Evolutionary conservation across 352 stramenopile genomes (phyloP).

Genomic region (Nothophytophthora sp.): DNA sequence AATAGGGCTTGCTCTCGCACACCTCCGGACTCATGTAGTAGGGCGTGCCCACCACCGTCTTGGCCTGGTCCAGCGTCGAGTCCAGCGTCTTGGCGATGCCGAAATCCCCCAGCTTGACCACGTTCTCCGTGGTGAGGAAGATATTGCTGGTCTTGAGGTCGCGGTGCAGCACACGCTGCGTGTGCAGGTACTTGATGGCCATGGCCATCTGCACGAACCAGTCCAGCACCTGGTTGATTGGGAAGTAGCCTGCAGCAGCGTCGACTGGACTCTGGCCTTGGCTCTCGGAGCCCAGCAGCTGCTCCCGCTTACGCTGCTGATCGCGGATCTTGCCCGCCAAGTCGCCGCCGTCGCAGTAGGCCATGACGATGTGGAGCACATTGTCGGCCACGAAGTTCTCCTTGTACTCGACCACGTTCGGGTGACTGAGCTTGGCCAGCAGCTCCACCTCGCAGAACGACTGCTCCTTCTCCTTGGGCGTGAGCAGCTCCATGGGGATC

Average conservation of each 20-base stretch:
- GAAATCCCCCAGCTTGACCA: slow-evolving; percentile 93
- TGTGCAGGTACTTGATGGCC: slow-evolving; percentile 94
- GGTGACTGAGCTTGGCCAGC: slow-evolving; percentile 89
- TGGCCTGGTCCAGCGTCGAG: slow-evolving; percentile 84
- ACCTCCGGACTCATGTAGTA: slow-evolving; percentile 96
- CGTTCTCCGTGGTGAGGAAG: slow-evolving; percentile 83
- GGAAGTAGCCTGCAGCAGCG: slow-evolving; percentile 44
- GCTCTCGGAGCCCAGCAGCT: slow-evolving; percentile 13
- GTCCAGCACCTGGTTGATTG: slow-evolving; percentile 66
- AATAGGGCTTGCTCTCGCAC: slow-evolving; percentile 92
- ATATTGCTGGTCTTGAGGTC: slow-evolving; percentile 97
- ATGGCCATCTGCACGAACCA: slow-evolving; percentile 95
- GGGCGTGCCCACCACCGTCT: slow-evolving; percentile 91
- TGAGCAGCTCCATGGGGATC: slow-evolving; percentile 85
- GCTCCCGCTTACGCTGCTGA: slow-evolving; percentile 37
- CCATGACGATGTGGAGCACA: slow-evolving; percentile 95
- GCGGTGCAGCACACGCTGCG: slow-evolving; percentile 89
- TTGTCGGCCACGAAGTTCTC: slow-evolving; percentile 86
- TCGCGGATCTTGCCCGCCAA: slow-evolving; percentile 64
- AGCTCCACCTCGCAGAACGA: slow-evolving; percentile 89
- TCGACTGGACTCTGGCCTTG: too few species aligned
- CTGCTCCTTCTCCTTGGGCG: slow-evolving; percentile 74
- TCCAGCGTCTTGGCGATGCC: slow-evolving; percentile 90
- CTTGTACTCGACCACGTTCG: slow-evolving; percentile 95
- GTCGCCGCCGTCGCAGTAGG: slow-evolving; percentile 94